These are phyloP conservation scores for Agapanthus africanus DNA, from an alignment of 106 monocot genomes.

Conservation along the genomic window DNA sequence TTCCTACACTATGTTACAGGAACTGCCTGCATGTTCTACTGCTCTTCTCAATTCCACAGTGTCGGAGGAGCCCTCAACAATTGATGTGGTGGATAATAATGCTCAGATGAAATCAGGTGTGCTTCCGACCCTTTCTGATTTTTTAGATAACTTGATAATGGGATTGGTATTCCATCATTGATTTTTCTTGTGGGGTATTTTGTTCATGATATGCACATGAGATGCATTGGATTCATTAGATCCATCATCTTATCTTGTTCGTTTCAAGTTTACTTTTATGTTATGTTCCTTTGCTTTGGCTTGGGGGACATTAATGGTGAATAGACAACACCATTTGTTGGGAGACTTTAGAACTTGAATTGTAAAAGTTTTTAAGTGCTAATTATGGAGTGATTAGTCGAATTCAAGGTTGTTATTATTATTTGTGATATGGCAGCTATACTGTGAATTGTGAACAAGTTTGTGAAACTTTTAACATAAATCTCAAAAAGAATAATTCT, in stretches of 20 bases:
- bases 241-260: neutral
- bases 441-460: neutral
- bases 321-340: neutral
- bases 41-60: neutral
- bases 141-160: no score
- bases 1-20: slow-evolving; percentile 7
- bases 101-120: slow-evolving; percentile 11
- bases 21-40: slow-evolving; percentile 7
- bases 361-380: neutral
- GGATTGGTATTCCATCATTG: no score
- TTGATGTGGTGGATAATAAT: neutral
- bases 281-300: neutral
- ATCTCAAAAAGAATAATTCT: neutral
- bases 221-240: neutral
- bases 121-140: slow-evolving; percentile 2
- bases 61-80: neutral
- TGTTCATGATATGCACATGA: neutral
- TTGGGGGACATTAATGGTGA: neutral
- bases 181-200: neutral
- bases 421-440: neutral
- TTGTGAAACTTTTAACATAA: neutral
- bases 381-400: neutral
- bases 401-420: neutral
- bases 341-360: neutral
- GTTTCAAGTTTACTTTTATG: neutral